Base-by-base conservation (phyloP, 2,329 filamentous ascomycete species). In the Hypoxylon sp. region DNA sequence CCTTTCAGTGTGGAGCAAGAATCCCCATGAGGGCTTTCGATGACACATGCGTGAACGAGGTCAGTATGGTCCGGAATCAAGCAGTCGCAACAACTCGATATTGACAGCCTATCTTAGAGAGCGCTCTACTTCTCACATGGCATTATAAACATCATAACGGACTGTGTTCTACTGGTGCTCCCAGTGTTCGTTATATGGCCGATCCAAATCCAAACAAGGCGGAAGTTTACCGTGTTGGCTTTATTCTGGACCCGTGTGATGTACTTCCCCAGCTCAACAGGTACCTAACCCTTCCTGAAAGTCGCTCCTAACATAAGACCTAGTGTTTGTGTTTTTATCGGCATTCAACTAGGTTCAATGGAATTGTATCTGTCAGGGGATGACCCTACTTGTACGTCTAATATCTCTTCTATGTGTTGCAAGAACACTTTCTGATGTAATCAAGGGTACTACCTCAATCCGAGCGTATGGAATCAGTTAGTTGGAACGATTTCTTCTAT, bases 391-490 rank as follows among this genome's bases (percentile, higher is more conserved):
- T 64, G 61, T 64, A 55, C 8, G 61, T 58, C 17, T 13, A 27
- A 24, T 29, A 3, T 27, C 24, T 27, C 2, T 6, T 29, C 15
- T 6, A 42, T 58, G 7, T 5, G 5, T 27, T 27, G 17, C 51
- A 53, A 5, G 13, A 31, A 29, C 15, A 24, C 5, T 51, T 52
- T 10, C 54, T 59, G 44, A 60, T 29, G 39, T 4, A 19, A 29
- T n/a, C 1, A 13, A 65, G 62, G 55, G 62, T 31, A 65, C 31
- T 60, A 53, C 21, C 50, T 65, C 3, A 19, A 54, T 55, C 62
- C 62, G 15, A 60, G 48, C n/a, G 11, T 65, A 54, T 65, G 62
- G 62, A 60, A 55, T 27, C 62, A 60, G 62, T 65, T 50, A 48
- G 62, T 42, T 2, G 37, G 37, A 17, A n/a, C 7, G 17, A 13